Base-by-base conservation (phyloP, 2,329 filamentous ascomycete genomes). In the Leptographium lundbergii region DNA sequence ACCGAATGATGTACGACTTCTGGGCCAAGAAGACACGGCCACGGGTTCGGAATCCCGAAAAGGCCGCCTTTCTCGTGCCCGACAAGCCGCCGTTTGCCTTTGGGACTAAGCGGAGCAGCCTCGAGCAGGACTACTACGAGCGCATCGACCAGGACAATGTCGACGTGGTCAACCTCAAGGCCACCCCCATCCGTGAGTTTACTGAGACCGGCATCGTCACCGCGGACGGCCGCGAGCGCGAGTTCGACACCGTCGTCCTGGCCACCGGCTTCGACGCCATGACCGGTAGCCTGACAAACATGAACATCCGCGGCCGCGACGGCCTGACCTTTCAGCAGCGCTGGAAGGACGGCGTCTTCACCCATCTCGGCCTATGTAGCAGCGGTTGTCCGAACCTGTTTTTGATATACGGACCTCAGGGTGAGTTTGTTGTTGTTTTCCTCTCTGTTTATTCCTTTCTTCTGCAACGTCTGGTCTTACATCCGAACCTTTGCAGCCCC, bases 51-150 rank as follows among this genome's bases (percentile, higher is more conserved):
- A 70, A 75, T 59, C 69, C 71, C 1, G 64, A 63, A 19, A 62
- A 62, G 57, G 34, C 34, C 6, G 59, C 42, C 22, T 45, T 61
- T 22, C 68, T 82, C 5, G 77, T 75, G 0, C 80, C 80, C 0
- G 62, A 68, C 24, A 67, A 75, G 39, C 73, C 71, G 47, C 74
- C 73, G 3, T 74, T 79, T 52, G 69, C 71, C 2, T 79, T 76
- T 61, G 77, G 73, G 3, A 72, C 70, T 7, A 81, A 78, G 64
- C 70, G 77, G 0, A 70, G 70, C 4, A 72, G 69, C 0, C 69
- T 80, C 0, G 78, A 81, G 61, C 68, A 74, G 39, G 67, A 70
- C 48, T 81, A 77, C 64, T 81, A 75, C 62, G 78, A 81, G 60
- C 69, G 73, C 3, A 72, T 76, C 57, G 74, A 79, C 61, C 70